Evolutionary conservation across 768 basidiomycete genomes (phyloP).

Genomic region (Lactarius indigo): DNA sequence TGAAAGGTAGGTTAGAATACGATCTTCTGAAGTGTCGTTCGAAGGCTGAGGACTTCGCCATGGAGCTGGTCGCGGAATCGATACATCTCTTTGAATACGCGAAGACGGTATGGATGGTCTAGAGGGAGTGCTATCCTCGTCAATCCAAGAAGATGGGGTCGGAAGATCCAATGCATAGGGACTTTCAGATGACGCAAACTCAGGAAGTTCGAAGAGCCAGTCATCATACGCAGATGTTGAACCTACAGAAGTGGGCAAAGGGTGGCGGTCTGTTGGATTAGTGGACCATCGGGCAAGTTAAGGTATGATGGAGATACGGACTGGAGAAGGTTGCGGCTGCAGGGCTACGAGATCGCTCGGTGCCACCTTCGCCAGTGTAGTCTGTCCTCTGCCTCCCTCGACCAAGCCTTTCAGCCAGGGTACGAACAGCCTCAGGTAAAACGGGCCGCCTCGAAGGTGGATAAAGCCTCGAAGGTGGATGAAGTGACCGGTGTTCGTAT

Average conservation of each 20-base stretch:
- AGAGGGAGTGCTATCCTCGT: slow-evolving; percentile 1
- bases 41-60: slow-evolving; percentile 13
- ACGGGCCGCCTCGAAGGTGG: slow-evolving; percentile 10
- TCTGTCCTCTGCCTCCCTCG: slow-evolving; percentile 14
- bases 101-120: slow-evolving; percentile 6
- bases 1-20: slow-evolving; percentile 8
- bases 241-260: not conserved
- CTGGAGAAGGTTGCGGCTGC: slow-evolving; percentile 8
- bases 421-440: slow-evolving; percentile 15
- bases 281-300: not conserved
- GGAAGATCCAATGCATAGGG: slow-evolving; percentile 20
- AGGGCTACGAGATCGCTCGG: slow-evolving; percentile 19
- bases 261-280: not conserved
- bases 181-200: slow-evolving; percentile 9
- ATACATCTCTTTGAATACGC: slow-evolving; percentile 14
- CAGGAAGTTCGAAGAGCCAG: slow-evolving; percentile 5
- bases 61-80: slow-evolving; percentile 14
- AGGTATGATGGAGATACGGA: slow-evolving; percentile 11
- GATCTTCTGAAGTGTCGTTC: slow-evolving; percentile 10
- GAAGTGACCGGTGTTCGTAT: slow-evolving; percentile 9
- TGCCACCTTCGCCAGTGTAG: not conserved
- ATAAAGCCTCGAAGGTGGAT: slow-evolving; percentile 10
- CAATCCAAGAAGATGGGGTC: slow-evolving; percentile 8
- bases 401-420: slow-evolving; percentile 17
- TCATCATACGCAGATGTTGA: slow-evolving; percentile 7